Conservation (phyloP, 139 green algal species). For the Micractinium sp. region DNA sequence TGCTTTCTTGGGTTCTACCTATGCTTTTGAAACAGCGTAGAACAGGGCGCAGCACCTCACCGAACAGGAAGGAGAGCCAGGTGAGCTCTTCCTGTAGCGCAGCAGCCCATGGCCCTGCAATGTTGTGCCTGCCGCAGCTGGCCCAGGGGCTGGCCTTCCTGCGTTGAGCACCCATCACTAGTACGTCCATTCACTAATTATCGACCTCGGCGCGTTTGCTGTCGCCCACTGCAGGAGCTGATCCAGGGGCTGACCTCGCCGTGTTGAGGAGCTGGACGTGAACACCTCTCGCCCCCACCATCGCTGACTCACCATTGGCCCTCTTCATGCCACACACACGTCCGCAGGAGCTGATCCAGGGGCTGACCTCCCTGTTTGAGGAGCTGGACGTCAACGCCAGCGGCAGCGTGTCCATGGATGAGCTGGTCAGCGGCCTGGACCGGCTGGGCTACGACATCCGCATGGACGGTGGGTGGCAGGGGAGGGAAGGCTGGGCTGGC, state of each 20-base stretch:
- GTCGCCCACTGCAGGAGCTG: slow-evolving; percentile 1
- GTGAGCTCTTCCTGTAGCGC: too few species aligned
- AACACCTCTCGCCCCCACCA: background rate
- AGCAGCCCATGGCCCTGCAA: too few species aligned
- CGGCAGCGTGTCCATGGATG: slow-evolving; percentile 76
- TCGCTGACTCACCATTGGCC: too few species aligned
- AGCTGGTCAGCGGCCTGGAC: slow-evolving; percentile 76
- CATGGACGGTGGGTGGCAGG: slow-evolving; percentile 41
- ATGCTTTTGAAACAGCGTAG: slow-evolving; percentile 73
- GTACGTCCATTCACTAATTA: too few species aligned
- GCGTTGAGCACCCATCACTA: too few species aligned
- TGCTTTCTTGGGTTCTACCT: background rate
- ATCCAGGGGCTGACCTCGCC: too few species aligned
- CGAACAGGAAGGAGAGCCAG: too few species aligned
- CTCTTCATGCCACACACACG: background rate
- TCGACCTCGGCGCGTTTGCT: background rate
- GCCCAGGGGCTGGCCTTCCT: too few species aligned
- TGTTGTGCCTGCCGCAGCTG: background rate
- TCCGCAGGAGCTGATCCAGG: slow-evolving; percentile 23
- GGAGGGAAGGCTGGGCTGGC: background rate
- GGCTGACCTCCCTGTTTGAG: slow-evolving; percentile 58
- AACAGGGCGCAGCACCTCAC: slow-evolving; percentile 76
- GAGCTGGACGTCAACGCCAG: slow-evolving; percentile 76
- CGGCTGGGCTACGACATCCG: slow-evolving; percentile 69
- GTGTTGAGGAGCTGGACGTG: too few species aligned